phyloP scores from a whole-genome alignment of 139 green algal genomes.

The Nannochloris sp. region DNA sequence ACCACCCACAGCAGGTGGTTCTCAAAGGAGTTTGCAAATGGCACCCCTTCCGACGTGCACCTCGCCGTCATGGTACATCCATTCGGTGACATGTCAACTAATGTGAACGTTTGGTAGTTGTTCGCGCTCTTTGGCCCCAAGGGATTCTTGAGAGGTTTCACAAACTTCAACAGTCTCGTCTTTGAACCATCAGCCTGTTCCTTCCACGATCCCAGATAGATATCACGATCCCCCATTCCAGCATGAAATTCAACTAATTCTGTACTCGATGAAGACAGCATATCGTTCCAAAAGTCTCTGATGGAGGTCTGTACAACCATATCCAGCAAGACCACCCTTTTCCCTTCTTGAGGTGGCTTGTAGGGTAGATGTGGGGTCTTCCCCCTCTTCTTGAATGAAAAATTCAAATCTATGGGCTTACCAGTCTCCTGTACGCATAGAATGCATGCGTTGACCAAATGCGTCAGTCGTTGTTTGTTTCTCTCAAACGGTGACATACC shows the following conservation, averaged over 20 bases:
- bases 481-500: neutral
- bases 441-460: too few relatives aligned
- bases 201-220: slow-evolving; percentile 9
- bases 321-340: slow-evolving; percentile 10
- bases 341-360: neutral
- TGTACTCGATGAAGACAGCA: neutral
- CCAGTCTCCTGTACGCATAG: neutral
- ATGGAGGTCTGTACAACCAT: slow-evolving; percentile 5
- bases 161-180: slow-evolving; percentile 14
- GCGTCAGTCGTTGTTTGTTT: too few relatives aligned
- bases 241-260: slow-evolving; percentile 17
- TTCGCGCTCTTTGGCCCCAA: slow-evolving; percentile 18
- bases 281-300: slow-evolving; percentile 9
- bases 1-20: slow-evolving; percentile 28
- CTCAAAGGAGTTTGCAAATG: slow-evolving; percentile 23
- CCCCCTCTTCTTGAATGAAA: neutral
- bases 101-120: slow-evolving; percentile 14
- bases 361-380: neutral
- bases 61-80: slow-evolving; percentile 9
- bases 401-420: neutral
- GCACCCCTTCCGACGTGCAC: slow-evolving; percentile 18
- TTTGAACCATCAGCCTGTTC: neutral
- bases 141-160: slow-evolving; percentile 15
- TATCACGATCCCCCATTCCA: slow-evolving; percentile 10
- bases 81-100: neutral